Conservation (phyloP, 768 basidiomycete genomes). For the Boletus vermiculosoides region DNA sequence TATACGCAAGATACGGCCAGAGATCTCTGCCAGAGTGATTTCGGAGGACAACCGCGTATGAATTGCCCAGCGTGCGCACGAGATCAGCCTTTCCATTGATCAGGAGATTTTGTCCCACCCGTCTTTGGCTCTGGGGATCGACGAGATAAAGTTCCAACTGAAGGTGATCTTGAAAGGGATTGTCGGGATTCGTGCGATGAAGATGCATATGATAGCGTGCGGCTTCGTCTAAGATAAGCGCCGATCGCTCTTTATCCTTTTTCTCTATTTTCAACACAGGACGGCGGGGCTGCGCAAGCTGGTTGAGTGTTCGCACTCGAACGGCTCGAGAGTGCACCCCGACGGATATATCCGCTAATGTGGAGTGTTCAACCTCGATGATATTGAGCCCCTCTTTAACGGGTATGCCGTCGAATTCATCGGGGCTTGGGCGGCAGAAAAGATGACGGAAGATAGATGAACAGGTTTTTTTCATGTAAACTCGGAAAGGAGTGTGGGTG, state of each 20-base stretch:
- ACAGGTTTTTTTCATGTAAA: slow-evolving; percentile 49
- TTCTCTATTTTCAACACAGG: slow-evolving; percentile 40
- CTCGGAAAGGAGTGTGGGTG: slow-evolving; percentile 51
- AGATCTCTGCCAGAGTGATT: slow-evolving; percentile 52
- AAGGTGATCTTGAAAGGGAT: slow-evolving; percentile 47
- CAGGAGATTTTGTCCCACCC: slow-evolving; percentile 46
- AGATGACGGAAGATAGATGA: slow-evolving; percentile 49
- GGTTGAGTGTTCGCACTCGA: slow-evolving; percentile 46
- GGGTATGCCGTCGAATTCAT: slow-evolving; percentile 31
- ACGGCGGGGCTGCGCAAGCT: slow-evolving; percentile 37
- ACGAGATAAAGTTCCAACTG: slow-evolving; percentile 53
- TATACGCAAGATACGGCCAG: slow-evolving; percentile 63
- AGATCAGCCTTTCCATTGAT: slow-evolving; percentile 49
- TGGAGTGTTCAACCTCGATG: slow-evolving; percentile 43
- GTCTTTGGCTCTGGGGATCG: slow-evolving; percentile 44
- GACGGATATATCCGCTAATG: slow-evolving; percentile 52
- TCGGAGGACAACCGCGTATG: slow-evolving; percentile 49
- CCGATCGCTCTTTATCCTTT: slow-evolving; percentile 32
- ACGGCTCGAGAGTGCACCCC: slow-evolving; percentile 40
- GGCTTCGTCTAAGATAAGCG: slow-evolving; percentile 52
- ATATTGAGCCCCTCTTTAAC: slow-evolving; percentile 44
- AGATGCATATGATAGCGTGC: slow-evolving; percentile 61
- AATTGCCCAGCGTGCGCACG: slow-evolving; percentile 39
- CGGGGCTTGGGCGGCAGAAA: slow-evolving; percentile 34
- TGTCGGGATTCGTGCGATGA: slow-evolving; percentile 46